Conservation (phyloP, 768 basidiomycete genomes). For the Amanita pallidorosea region DNA sequence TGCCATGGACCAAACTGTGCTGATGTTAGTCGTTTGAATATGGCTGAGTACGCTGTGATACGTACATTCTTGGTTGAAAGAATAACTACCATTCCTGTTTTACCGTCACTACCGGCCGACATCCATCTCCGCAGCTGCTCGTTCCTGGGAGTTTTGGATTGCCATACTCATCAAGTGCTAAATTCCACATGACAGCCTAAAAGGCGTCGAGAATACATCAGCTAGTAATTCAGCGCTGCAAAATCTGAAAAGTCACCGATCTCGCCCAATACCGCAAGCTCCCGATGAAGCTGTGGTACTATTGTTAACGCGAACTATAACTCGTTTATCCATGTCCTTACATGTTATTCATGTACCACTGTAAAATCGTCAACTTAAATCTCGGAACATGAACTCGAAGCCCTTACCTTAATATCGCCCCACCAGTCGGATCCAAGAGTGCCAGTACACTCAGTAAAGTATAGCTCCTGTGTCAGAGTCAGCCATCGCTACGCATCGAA, state of each 20-base stretch:
- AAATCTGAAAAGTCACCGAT: constrained; percentile 1
- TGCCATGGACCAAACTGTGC: constrained; percentile 57
- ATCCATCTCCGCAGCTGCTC: constrained; percentile 53
- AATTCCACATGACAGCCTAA: no score
- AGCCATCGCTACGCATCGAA: background rate
- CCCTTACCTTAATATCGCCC: constrained; percentile 60
- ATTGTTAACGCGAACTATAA: background rate
- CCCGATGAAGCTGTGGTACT: constrained; percentile 3
- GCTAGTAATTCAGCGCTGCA: no score
- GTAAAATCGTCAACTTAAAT: background rate
- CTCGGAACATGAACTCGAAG: background rate
- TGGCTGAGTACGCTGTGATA: background rate
- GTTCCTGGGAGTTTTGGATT: constrained; percentile 58
- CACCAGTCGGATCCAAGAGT: constrained; percentile 66
- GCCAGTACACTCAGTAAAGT: constrained; percentile 57
- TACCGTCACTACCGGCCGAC: constrained; percentile 56
- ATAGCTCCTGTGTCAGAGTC: constrained; percentile 25
- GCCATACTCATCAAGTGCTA: constrained; percentile 30
- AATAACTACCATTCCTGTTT: constrained; percentile 54
- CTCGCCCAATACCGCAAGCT: constrained; percentile 2
- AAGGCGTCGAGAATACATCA: no score
- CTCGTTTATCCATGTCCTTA: constrained; percentile 11
- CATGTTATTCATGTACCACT: constrained; percentile 69
- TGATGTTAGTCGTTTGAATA: background rate
- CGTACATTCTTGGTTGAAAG: constrained; percentile 45